Percentiles rank a stretch among this genome's conserved stretches.
Evolutionary conservation across 306 rosid genomes (phyloP).

Genomic region (Echinosophora koreensis): DNA sequence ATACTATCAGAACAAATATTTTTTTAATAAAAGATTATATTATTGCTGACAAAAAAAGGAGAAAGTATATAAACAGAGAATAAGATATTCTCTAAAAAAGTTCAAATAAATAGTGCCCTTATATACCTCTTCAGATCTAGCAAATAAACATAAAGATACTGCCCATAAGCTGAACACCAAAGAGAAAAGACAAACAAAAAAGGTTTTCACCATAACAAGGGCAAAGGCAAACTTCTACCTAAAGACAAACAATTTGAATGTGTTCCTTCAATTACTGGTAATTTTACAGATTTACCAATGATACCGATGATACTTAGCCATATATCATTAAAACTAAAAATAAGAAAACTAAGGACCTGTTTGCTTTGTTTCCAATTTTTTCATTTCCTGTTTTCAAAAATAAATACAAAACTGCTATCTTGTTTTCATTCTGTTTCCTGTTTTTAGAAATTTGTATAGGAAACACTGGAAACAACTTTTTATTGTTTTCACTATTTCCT

Average conservation of each 20-base stretch:
- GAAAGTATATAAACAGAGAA: slow-evolving; percentile 4
- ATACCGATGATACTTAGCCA: neutral
- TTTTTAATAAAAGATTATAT: slow-evolving; percentile 25
- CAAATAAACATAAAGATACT: slow-evolving; percentile 17
- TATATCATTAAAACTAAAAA: neutral
- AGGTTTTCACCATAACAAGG: slow-evolving; percentile 5
- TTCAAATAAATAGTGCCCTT: slow-evolving; percentile 9
- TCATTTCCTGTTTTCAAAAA: too few species aligned
- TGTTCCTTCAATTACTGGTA: neutral
- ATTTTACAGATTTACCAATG: neutral
- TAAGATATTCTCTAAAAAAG: slow-evolving; percentile 1
- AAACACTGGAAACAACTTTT: too few species aligned
- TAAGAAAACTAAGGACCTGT: neutral
- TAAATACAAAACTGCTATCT: too few species aligned
- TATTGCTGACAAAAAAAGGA: neutral
- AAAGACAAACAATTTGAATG: neutral
- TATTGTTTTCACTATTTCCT: too few species aligned
- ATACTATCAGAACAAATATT: slow-evolving; percentile 39
- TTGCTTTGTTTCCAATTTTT: too few species aligned
- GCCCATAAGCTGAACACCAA: slow-evolving; percentile 21
- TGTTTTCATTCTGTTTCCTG: too few species aligned
- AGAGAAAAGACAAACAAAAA: neutral
- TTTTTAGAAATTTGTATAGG: too few species aligned
- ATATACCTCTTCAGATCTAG: slow-evolving; percentile 4
- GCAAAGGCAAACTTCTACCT: neutral